A percentile compares a stretch with the other conserved stretches of the same genome.
phyloP scores from a whole-genome alignment of 129 eudicot species.

The Daucus carota region DNA sequence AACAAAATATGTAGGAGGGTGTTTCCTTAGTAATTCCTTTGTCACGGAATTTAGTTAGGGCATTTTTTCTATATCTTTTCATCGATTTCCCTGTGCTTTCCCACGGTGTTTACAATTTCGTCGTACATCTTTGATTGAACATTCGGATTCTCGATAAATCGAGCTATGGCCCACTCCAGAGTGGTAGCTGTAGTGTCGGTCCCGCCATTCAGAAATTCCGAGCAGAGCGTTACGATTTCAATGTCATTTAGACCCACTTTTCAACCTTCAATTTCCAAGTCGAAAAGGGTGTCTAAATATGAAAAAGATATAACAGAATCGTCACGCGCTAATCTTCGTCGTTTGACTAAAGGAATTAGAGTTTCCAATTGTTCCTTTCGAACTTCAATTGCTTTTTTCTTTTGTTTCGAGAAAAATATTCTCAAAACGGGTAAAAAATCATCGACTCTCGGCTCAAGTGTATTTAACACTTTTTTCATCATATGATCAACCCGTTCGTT shows the following conservation, averaged over 20 bases:
- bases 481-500: slow-evolving; percentile 56
- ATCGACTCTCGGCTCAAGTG: slow-evolving; percentile 65
- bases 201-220: slow-evolving; percentile 90
- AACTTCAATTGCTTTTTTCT: slow-evolving; percentile 41
- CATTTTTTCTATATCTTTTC: slow-evolving; percentile 70
- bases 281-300: slow-evolving; percentile 74
- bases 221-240: slow-evolving; percentile 75
- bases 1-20: slow-evolving; percentile 88
- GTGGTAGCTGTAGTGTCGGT: slow-evolving; percentile 92
- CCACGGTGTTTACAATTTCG: slow-evolving; percentile 41
- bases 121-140: slow-evolving; percentile 44
- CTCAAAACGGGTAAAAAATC: slow-evolving; percentile 64
- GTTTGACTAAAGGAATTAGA: slow-evolving; percentile 50
- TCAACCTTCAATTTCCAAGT: slow-evolving; percentile 58
- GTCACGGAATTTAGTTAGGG: slow-evolving; percentile 68
- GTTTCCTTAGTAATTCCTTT: slow-evolving; percentile 69
- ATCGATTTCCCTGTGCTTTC: slow-evolving; percentile 31
- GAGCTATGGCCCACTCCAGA: slow-evolving; percentile 79
- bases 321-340: slow-evolving; percentile 23
- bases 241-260: slow-evolving; percentile 29
- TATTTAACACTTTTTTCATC: slow-evolving; percentile 69
- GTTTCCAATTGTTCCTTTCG: slow-evolving; percentile 51
- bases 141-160: slow-evolving; percentile 61
- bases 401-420: slow-evolving; percentile 56
- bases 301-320: slow-evolving; percentile 54